These are phyloP conservation scores for Fusarium paranaense DNA, from an alignment of 2,329 filamentous ascomycete species.

Conservation along the genomic window DNA sequence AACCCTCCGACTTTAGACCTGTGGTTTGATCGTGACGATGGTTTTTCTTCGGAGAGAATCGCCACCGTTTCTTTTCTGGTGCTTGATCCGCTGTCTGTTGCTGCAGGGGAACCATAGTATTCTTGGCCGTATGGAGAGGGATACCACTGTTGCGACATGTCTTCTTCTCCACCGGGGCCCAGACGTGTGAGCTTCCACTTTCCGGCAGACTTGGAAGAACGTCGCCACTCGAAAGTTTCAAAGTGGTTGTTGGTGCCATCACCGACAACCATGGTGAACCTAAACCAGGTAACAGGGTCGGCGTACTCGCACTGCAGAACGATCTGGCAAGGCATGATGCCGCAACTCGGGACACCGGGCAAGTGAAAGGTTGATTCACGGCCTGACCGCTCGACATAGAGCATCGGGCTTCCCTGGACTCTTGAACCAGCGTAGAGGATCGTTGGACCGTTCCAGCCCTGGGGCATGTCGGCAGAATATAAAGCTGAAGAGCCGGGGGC, in stretches of 20 bases:
- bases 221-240: conserved; percentile 29
- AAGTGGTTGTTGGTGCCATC: not conserved
- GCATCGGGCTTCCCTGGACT: conserved; percentile 13
- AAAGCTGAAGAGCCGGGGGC: not conserved
- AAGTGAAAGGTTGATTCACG: conserved; percentile 23
- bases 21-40: not conserved
- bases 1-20: conserved; percentile 2
- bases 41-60: conserved; percentile 10
- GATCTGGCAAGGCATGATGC: conserved; percentile 6
- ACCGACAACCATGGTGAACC: conserved; percentile 27
- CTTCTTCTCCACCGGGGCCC: not conserved
- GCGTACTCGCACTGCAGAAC: conserved; percentile 12
- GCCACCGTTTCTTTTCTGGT: conserved; percentile 25
- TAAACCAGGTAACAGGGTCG: not conserved
- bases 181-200: conserved; percentile 32
- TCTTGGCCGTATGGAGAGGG: not conserved
- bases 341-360: conserved; percentile 6
- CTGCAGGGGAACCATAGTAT: not conserved
- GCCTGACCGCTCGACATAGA: not conserved
- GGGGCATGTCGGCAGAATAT: conserved; percentile 28
- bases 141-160: not conserved
- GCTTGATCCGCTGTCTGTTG: not conserved
- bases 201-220: conserved; percentile 5
- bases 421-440: conserved; percentile 12
- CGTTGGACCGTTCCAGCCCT: conserved; percentile 6